Evolutionary conservation across 106 monocot species (phyloP).

Genomic region (Xerophyta viscosa): DNA sequence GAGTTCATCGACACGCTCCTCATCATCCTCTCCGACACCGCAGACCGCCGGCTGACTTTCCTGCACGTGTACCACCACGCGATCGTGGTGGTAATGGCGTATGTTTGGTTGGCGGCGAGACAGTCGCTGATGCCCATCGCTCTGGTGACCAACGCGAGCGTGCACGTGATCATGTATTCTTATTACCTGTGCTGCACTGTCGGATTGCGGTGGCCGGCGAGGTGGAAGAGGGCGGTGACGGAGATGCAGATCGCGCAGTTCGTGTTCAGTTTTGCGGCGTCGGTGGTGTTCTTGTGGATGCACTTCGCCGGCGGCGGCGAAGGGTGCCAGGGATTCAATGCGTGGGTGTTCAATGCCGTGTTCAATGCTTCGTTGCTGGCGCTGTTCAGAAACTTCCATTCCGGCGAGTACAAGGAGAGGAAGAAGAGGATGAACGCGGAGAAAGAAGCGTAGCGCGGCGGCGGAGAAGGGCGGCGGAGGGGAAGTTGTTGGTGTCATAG

Average conservation of each 20-base stretch:
- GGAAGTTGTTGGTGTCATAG: no score
- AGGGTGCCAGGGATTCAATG: constrained; percentile 89
- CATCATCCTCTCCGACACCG: constrained; percentile 37
- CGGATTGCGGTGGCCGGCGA: constrained; percentile 50
- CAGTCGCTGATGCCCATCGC: constrained; percentile 86
- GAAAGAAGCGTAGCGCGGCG: not conserved
- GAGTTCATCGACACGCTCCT: constrained; percentile 85
- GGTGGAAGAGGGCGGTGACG: constrained; percentile 79
- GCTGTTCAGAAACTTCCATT: constrained; percentile 72
- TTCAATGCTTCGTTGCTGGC: constrained; percentile 75
- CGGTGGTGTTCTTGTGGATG: constrained; percentile 54
- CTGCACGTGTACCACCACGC: constrained; percentile 99
- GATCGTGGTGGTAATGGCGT: constrained; percentile 64
- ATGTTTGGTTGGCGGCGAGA: constrained; percentile 50
- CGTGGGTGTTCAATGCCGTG: constrained; percentile 8
- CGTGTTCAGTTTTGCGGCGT: constrained; percentile 53
- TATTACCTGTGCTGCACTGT: constrained; percentile 62
- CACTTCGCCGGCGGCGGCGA: constrained; percentile 48
- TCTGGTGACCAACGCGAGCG: constrained; percentile 69
- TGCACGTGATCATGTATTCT: constrained; percentile 80
- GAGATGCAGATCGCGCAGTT: constrained; percentile 80
- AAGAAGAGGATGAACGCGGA: not conserved
- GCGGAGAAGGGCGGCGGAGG: no score
- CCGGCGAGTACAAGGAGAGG: constrained; percentile 18
- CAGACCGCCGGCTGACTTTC: constrained; percentile 48